Base-by-base conservation (phyloP, 2,329 filamentous ascomycete genomes). In the Hysterium pulicare region DNA sequence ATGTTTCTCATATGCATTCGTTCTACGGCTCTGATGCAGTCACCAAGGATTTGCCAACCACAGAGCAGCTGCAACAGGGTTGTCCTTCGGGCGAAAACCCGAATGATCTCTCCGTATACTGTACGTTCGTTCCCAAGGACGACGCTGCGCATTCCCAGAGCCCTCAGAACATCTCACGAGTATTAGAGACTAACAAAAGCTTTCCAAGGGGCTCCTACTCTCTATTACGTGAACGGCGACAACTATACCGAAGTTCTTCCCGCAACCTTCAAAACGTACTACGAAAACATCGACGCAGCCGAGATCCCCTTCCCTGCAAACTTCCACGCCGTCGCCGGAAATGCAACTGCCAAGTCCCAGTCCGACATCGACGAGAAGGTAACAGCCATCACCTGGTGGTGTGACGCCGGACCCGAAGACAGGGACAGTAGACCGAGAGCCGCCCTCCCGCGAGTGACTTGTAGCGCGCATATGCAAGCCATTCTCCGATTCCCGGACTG, bases 241-340 rank as follows among this genome's bases (percentile, higher is more conserved):
- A 57, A 50, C 41, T 64, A 57, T 37, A 63, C 48, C 10, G 51
- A 62, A 13, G 59, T 69, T 4, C n/a, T n/a, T n/a, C n/a, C n/a
- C n/a, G n/a, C n/a, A n/a, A n/a, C n/a, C 38, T 73, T 73, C 60
- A 68, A 59, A 28, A 66, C 69, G 11, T 73, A 72, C 56, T 73
- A 72, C 53, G 48, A 53, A 28, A 61, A 62, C 6, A 64, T 66
- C 44, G 61, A 66, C 21, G 54, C 62, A 24, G 69, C n/a, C n/a
- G n/a, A n/a, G n/a, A n/a, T n/a, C n/a, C 69, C 67, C 9, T 67
- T 72, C 33, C 70, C 70, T 0, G 56, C 68, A 30, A 51, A 73
- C 50, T 51, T 67, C 50, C 55, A 56, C 38, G 54, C 58, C 48
- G 51, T 72, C 8, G 69, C 64, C 4, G 70, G 70, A 8, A 56